phyloP scores from a whole-genome alignment of 305 asterid genomes.

The Fraxinus sp. region DNA sequence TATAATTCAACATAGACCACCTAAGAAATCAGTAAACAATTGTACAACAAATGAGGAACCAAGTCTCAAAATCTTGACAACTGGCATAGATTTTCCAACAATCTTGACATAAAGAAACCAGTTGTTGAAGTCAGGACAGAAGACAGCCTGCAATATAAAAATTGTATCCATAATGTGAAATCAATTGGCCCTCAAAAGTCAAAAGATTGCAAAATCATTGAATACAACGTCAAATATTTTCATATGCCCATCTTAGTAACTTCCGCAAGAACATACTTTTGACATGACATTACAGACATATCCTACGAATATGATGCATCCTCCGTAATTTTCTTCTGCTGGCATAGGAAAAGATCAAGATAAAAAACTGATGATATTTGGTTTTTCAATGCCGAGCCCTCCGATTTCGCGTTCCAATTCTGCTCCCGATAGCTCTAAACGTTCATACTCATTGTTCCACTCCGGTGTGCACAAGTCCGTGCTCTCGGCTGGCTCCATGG shows the following conservation, averaged over 20 bases:
- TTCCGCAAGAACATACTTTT: slow-evolving; percentile 2
- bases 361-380: slow-evolving; percentile 2
- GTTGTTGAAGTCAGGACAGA: background rate
- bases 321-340: background rate
- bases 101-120: background rate
- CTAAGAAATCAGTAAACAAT: background rate
- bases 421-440: slow-evolving; percentile 41
- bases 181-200: background rate
- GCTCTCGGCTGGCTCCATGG: slow-evolving; percentile 43
- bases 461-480: slow-evolving; percentile 26
- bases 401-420: slow-evolving; percentile 54
- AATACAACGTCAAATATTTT: slow-evolving; percentile 1
- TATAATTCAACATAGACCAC: background rate
- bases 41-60: background rate
- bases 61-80: background rate
- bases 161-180: background rate
- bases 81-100: background rate
- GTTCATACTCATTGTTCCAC: slow-evolving; percentile 37
- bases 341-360: background rate
- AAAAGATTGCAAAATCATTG: slow-evolving; percentile 1
- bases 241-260: background rate
- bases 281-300: background rate
- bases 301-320: background rate
- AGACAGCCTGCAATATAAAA: background rate
- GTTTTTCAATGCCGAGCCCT: slow-evolving; percentile 56